A percentile compares a stretch with the other conserved stretches of the same genome.
phyloP scores from a whole-genome alignment of 805 yeast genomes.

The Tetrapisispora namnaoensis region DNA sequence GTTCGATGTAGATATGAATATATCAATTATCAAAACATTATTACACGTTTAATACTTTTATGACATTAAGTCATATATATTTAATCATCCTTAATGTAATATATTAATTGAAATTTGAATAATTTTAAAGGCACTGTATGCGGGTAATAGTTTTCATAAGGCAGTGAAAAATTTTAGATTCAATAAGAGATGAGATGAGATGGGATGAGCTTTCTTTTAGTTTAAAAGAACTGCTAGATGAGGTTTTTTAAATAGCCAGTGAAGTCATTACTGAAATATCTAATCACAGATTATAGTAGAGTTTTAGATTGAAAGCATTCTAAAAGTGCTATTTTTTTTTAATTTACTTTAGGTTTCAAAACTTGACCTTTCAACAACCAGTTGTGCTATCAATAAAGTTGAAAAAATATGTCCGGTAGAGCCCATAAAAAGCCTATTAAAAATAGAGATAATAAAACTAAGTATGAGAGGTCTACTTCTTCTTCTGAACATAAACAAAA shows the following conservation, averaged over 20 bases:
- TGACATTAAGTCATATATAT: not conserved
- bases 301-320: too few species aligned
- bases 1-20: too few species aligned
- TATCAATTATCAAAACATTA: too few species aligned
- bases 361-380: not conserved
- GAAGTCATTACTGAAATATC: too few species aligned
- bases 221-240: not conserved
- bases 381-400: too few species aligned
- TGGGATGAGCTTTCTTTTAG: not conserved
- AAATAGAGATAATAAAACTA: constrained; percentile 23
- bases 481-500: constrained; percentile 1
- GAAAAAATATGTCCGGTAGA: not conserved
- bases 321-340: too few species aligned
- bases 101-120: not conserved
- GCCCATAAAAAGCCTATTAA: not conserved
- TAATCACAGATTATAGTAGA: too few species aligned
- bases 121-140: not conserved
- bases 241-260: too few species aligned
- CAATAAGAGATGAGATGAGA: constrained; percentile 1
- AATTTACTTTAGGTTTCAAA: too few species aligned
- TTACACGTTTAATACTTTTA: too few species aligned
- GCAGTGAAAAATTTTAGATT: not conserved
- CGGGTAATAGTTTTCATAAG: not conserved
- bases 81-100: not conserved
- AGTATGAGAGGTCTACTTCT: constrained; percentile 26